phyloP scores from a whole-genome alignment of 495 filamentous ascomycete species.

The Bryoglossum gracile region DNA sequence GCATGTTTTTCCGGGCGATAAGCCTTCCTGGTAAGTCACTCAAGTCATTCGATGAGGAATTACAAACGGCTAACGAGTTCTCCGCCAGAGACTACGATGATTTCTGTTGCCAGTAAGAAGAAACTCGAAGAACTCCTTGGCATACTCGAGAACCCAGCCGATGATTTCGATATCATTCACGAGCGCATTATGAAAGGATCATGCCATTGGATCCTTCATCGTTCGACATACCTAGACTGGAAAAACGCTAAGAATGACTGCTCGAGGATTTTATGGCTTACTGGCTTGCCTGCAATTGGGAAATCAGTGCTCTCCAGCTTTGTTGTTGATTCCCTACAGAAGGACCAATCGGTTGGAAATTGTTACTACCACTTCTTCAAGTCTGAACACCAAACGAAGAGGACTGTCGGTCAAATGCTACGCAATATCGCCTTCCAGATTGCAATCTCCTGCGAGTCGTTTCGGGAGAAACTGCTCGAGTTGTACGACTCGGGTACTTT shows the following conservation, averaged over 20 bases:
- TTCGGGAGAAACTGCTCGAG: constrained; percentile 23
- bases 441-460: constrained; percentile 17
- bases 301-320: constrained; percentile 33
- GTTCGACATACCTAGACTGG: constrained; percentile 25
- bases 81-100: not conserved
- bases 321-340: constrained; percentile 27
- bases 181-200: constrained; percentile 33
- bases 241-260: not conserved
- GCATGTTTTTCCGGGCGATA: constrained; percentile 11
- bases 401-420: constrained; percentile 20
- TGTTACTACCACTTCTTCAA: constrained; percentile 33
- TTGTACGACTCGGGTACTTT: constrained; percentile 23
- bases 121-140: constrained; percentile 25
- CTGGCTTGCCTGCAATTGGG: constrained; percentile 26
- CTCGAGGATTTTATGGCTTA: constrained; percentile 27
- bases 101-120: not conserved
- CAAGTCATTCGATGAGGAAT: not conserved
- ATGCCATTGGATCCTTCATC: constrained; percentile 29
- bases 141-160: constrained; percentile 22
- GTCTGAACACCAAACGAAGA: constrained; percentile 23
- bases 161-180: constrained; percentile 33
- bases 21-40: not conserved
- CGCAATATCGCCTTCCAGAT: constrained; percentile 28
- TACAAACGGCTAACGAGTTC: not conserved
- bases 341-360: constrained; percentile 2